A percentile compares a stretch with the other conserved stretches of the same genome.
These are phyloP conservation scores for Solanum habrochaites DNA, from an alignment of 257 asterid species.

Conservation along the genomic window DNA sequence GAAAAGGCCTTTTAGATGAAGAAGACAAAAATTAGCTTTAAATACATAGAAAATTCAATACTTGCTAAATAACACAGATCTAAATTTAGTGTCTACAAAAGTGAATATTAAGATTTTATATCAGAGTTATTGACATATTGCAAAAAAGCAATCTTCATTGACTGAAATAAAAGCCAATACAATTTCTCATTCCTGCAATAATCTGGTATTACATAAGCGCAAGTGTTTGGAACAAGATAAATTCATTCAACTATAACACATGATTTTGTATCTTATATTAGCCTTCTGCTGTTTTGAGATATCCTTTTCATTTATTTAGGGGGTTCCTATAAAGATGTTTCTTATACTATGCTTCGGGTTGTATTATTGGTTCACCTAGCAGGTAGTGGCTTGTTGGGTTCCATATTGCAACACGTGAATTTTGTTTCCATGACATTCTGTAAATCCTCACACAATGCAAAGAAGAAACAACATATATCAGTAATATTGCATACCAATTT, in stretches of 20 bases:
- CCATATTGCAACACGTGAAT: not conserved
- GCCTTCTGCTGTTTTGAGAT: not conserved
- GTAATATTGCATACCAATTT: constrained; percentile 2
- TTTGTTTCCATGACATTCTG: not conserved
- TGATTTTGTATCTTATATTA: not conserved
- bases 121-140: not conserved
- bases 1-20: constrained; percentile 73
- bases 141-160: not conserved
- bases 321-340: not conserved
- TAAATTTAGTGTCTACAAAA: not conserved
- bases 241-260: not conserved
- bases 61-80: not conserved
- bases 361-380: not conserved
- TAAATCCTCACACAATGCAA: not conserved
- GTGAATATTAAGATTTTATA: not conserved
- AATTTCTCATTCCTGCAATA: not conserved
- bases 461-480: not conserved
- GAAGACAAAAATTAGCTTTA: constrained; percentile 6
- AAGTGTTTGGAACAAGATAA: not conserved
- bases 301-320: not conserved
- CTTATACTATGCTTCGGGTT: not conserved
- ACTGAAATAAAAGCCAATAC: not conserved
- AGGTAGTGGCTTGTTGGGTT: not conserved
- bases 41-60: not conserved
- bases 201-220: not conserved